Evolutionary conservation across 768 basidiomycete species (phyloP).

Genomic region (Agaricus subrufescens): DNA sequence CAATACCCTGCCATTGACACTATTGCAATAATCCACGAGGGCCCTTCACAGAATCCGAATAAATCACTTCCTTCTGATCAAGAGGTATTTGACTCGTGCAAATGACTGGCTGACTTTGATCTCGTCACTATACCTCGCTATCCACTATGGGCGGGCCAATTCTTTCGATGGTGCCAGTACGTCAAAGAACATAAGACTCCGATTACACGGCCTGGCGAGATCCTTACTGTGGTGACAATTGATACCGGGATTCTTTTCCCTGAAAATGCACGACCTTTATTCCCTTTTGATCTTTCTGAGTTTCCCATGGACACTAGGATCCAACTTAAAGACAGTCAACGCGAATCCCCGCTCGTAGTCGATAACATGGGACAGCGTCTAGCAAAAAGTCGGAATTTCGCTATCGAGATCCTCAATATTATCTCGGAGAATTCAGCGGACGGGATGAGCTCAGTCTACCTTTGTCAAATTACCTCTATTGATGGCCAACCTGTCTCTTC

Average conservation of each 20-base stretch:
- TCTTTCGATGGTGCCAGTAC: conserved; percentile 21
- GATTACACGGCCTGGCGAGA: not conserved
- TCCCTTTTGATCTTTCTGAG: conserved; percentile 12
- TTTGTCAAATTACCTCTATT: conserved; percentile 16
- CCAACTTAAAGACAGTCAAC: conserved; percentile 8
- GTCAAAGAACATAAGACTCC: conserved; percentile 12
- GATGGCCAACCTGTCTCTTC: conserved; percentile 13
- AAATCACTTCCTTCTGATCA: conserved; percentile 15
- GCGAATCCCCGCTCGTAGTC: conserved; percentile 9
- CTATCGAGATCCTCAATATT: conserved; percentile 11
- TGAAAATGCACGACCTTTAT: conserved; percentile 2
- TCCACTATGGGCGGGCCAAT: conserved; percentile 19
- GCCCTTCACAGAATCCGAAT: conserved; percentile 14
- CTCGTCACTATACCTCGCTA: conserved; percentile 17
- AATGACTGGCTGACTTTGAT: conserved; percentile 21
- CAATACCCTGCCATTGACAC: not conserved
- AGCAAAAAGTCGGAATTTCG: conserved; percentile 7
- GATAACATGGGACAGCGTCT: conserved; percentile 6
- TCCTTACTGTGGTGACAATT: conserved; percentile 11
- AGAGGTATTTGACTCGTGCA: conserved; percentile 16
- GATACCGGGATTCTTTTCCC: conserved; percentile 1
- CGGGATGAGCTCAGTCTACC: conserved; percentile 13
- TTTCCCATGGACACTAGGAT: conserved; percentile 8
- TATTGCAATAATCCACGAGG: conserved; percentile 10
- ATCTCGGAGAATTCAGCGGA: conserved; percentile 8